A percentile compares a stretch with the other conserved stretches of the same genome.
Evolutionary conservation across 148 eudicot species (phyloP).

Genomic region (Rhododendron williamsianum): DNA sequence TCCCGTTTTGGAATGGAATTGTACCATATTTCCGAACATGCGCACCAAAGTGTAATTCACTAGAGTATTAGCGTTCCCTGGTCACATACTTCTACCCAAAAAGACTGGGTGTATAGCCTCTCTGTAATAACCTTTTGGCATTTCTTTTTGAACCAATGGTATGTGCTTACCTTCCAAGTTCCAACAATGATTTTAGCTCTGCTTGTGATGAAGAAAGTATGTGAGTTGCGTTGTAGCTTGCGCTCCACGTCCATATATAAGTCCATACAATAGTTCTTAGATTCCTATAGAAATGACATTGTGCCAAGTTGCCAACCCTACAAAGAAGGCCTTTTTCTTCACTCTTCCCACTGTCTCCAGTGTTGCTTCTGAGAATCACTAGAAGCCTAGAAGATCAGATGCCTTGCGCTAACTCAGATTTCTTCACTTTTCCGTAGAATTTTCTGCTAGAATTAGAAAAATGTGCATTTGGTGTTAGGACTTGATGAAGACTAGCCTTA

Average conservation of each 20-base stretch:
- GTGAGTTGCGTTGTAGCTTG: not conserved
- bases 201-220: not conserved
- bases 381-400: not conserved
- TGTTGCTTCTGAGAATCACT: not conserved
- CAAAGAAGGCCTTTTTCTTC: not conserved
- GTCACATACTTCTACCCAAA: not conserved
- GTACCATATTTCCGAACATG: not conserved
- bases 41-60: not conserved
- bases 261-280: not conserved
- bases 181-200: not conserved
- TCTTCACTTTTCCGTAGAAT: not conserved
- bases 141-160: not conserved
- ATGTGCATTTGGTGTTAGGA: not conserved
- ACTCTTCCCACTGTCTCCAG: not conserved
- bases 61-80: not conserved
- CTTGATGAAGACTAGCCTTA: not conserved
- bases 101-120: not conserved
- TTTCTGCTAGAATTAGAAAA: not conserved
- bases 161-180: not conserved
- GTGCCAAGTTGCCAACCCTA: not conserved
- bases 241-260: not conserved
- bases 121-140: not conserved
- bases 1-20: not conserved
- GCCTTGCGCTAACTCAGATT: not conserved
- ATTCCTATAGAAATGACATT: not conserved